A percentile compares a stretch with the other conserved stretches of the same genome.
phyloP scores from a whole-genome alignment of 2,329 filamentous ascomycete genomes.

The Talaromyces amestolkiae region DNA sequence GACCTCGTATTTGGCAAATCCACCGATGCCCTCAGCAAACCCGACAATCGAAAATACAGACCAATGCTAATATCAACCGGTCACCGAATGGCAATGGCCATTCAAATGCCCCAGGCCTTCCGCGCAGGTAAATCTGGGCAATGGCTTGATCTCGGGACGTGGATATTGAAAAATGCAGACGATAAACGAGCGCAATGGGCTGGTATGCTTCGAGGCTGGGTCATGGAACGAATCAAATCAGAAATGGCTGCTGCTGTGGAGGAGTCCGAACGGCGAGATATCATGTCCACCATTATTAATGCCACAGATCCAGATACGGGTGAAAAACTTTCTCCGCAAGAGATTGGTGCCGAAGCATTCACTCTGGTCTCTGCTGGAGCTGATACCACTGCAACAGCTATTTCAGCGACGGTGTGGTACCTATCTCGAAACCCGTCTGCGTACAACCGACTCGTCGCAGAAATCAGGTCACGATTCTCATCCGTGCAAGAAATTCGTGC shows the following conservation, averaged over 20 bases:
- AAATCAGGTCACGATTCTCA: neutral
- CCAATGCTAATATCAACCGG: conserved; percentile 8
- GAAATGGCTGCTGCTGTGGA: neutral
- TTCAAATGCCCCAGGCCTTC: conserved; percentile 13
- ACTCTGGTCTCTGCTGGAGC: conserved; percentile 6
- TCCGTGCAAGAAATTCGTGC: neutral
- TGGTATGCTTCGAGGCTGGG: conserved; percentile 10
- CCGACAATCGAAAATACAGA: conserved; percentile 13
- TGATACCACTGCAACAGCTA: conserved; percentile 10
- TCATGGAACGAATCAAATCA: conserved; percentile 7
- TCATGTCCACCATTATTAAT: conserved; percentile 11
- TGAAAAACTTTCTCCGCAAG: neutral
- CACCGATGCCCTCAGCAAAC: conserved; percentile 7
- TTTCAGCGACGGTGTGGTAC: conserved; percentile 11
- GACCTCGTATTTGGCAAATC: conserved; percentile 15
- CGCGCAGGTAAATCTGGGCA: conserved; percentile 8
- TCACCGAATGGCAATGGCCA: conserved; percentile 13
- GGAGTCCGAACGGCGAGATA: conserved; percentile 1
- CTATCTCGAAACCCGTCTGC: conserved; percentile 6
- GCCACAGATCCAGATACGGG: conserved; percentile 14
- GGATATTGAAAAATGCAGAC: conserved; percentile 9
- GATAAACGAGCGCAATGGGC: conserved; percentile 14
- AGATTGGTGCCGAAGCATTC: conserved; percentile 8
- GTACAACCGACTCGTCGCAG: neutral
- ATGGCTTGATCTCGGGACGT: conserved; percentile 12